Conservation (phyloP, 495 filamentous ascomycete genomes). For the Daldinia vernicosa region DNA sequence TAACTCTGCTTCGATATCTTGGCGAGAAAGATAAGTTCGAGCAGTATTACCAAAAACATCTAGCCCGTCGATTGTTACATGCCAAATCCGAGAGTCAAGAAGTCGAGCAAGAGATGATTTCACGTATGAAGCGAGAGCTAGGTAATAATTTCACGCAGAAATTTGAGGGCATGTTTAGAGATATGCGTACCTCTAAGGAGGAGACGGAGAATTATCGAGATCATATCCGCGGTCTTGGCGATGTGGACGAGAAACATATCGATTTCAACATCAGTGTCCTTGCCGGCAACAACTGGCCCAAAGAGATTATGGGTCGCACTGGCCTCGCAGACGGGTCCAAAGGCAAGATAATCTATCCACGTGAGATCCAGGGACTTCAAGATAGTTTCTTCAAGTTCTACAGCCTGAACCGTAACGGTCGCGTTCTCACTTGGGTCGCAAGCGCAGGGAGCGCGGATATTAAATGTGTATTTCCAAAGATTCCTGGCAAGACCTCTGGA, state of each 20-base stretch:
- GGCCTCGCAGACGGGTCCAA: constrained; percentile 59
- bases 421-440: constrained; percentile 83
- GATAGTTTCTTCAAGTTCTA: constrained; percentile 93
- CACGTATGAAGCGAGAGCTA: constrained; percentile 93
- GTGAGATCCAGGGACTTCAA: constrained; percentile 77
- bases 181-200: constrained; percentile 91
- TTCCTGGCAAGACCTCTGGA: constrained; percentile 68
- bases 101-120: constrained; percentile 94
- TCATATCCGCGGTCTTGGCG: constrained; percentile 70
- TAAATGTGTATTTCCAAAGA: constrained; percentile 76
- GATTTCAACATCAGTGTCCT: constrained; percentile 87
- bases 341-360: constrained; percentile 72
- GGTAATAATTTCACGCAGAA: constrained; percentile 93
- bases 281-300: constrained; percentile 93
- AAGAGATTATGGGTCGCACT: constrained; percentile 74
- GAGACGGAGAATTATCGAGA: constrained; percentile 77
- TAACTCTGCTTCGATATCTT: constrained; percentile 84
- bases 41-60: constrained; percentile 97
- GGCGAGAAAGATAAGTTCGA: constrained; percentile 96
- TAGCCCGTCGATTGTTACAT: constrained; percentile 84
- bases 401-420: constrained; percentile 82
- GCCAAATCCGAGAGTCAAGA: constrained; percentile 87
- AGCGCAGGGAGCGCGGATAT: constrained; percentile 82
- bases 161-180: constrained; percentile 97
- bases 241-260: constrained; percentile 70